phyloP scores from a whole-genome alignment of 177 flowering plant genomes.

The Vitis hybrid region DNA sequence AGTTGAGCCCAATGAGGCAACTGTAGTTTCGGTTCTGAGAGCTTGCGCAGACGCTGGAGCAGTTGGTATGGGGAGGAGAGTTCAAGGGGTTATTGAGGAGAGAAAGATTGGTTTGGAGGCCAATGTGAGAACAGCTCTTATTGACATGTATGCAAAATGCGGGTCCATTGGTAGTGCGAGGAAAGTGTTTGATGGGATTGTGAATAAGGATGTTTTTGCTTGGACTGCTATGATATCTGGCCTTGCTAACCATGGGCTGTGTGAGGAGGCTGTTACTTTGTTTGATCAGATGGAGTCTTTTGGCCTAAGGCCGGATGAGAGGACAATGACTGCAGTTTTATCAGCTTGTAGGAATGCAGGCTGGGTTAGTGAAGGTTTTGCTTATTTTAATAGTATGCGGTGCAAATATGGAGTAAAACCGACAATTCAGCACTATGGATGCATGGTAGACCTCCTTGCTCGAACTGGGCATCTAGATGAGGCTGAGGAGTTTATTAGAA shows the following conservation, averaged over 20 bases:
- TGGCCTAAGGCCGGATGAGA: conserved; percentile 36
- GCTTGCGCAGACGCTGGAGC: conserved; percentile 56
- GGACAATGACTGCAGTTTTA: conserved; percentile 50
- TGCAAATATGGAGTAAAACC: conserved; percentile 34
- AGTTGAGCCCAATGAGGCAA: conserved; percentile 43
- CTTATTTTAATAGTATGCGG: conserved; percentile 34
- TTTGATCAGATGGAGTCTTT: conserved; percentile 35
- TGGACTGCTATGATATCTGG: conserved; percentile 60
- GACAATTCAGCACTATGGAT: conserved; percentile 57
- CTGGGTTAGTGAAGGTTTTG: conserved; percentile 32
- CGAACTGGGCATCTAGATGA: conserved; percentile 46
- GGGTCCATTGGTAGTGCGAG: conserved; percentile 45
- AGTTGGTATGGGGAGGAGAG: conserved; percentile 34
- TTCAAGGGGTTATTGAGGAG: conserved; percentile 29
- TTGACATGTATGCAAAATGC: conserved; percentile 62
- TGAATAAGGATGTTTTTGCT: conserved; percentile 32
- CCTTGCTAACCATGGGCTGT: conserved; percentile 46
- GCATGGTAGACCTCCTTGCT: conserved; percentile 53
- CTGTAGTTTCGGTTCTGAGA: conserved; percentile 43
- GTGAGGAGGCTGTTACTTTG: conserved; percentile 37
- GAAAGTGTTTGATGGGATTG: conserved; percentile 29
- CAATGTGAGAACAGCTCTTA: conserved; percentile 43
- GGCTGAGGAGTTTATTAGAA: conserved; percentile 44
- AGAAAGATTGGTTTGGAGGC: conserved; percentile 18
- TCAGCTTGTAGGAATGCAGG: conserved; percentile 61